Evolutionary conservation across 2,329 filamentous ascomycete species (phyloP).

Genomic region (Beauveria rudraprayagi): DNA sequence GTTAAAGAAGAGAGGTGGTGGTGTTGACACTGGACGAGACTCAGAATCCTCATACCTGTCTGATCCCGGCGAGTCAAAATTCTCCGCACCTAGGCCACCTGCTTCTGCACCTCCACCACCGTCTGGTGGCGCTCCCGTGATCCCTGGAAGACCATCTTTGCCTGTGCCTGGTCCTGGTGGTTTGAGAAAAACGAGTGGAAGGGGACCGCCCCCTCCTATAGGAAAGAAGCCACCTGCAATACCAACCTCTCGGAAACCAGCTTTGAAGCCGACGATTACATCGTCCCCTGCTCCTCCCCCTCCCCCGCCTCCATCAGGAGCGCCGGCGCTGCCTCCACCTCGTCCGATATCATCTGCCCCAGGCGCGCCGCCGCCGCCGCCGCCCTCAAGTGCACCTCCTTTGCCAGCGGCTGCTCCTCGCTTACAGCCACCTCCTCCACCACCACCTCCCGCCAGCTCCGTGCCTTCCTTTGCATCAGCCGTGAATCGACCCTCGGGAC

Average conservation of each 20-base stretch:
- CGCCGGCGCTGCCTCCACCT: conserved; percentile 34
- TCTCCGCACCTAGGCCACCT: conserved; percentile 39
- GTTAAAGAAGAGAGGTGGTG: conserved; percentile 76
- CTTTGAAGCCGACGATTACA: conserved; percentile 26
- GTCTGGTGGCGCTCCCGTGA: conserved; percentile 47
- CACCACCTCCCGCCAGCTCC: conserved; percentile 21
- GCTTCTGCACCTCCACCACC: conserved; percentile 49
- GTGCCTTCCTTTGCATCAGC: conserved; percentile 34
- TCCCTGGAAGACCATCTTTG: conserved; percentile 46
- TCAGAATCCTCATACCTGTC: conserved; percentile 65
- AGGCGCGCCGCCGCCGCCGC: conserved; percentile 33
- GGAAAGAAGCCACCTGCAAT: conserved; percentile 66
- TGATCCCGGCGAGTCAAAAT: conserved; percentile 51
- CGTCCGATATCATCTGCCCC: conserved; percentile 28
- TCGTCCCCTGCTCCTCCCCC: conserved; percentile 29
- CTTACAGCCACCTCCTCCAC: conserved; percentile 23
- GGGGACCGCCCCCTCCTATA: conserved; percentile 68
- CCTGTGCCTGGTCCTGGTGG: conserved; percentile 38
- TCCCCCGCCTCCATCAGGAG: conserved; percentile 31
- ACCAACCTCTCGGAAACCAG: conserved; percentile 52
- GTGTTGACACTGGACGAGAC: conserved; percentile 58
- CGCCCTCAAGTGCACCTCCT: conserved; percentile 24
- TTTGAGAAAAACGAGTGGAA: conserved; percentile 53
- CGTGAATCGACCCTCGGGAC: conserved; percentile 35
- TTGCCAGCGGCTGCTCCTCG: conserved; percentile 29